These are phyloP conservation scores for Solanum sejunctum DNA, from an alignment of 257 asterid species.

Conservation along the genomic window DNA sequence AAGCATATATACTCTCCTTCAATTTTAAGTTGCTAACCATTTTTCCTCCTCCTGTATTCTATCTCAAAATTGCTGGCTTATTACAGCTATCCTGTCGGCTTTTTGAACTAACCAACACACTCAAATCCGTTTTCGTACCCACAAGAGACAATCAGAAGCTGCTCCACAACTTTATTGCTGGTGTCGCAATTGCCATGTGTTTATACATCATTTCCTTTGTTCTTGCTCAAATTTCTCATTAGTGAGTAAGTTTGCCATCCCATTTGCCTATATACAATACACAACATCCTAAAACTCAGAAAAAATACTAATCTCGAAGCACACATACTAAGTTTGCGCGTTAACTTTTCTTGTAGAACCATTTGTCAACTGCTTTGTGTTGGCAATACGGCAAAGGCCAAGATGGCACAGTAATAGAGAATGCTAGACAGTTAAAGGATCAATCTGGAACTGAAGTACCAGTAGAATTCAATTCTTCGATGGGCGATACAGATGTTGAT, in stretches of 20 bases:
- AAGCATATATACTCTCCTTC: constrained; percentile 7
- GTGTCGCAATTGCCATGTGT: constrained; percentile 34
- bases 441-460: not conserved
- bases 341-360: not conserved
- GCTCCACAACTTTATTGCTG: constrained; percentile 56
- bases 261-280: not conserved
- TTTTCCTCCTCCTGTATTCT: not conserved
- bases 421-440: constrained; percentile 2
- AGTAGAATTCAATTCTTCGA: not conserved
- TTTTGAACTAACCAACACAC: constrained; percentile 84
- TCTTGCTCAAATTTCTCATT: constrained; percentile 62
- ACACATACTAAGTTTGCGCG: not conserved
- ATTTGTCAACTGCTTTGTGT: not conserved
- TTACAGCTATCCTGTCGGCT: constrained; percentile 71
- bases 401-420: not conserved
- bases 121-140: constrained; percentile 73
- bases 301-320: not conserved
- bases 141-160: constrained; percentile 59
- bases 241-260: constrained; percentile 27
- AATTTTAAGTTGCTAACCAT: not conserved
- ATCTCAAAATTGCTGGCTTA: not conserved
- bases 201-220: constrained; percentile 51
- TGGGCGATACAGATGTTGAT: not conserved
- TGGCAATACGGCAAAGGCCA: not conserved
- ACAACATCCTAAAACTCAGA: not conserved